Evolutionary conservation across 768 basidiomycete species (phyloP), one percentile per base, ranked within the genome.

Genomic region (Pilatotrama ljubarskyi): DNA sequence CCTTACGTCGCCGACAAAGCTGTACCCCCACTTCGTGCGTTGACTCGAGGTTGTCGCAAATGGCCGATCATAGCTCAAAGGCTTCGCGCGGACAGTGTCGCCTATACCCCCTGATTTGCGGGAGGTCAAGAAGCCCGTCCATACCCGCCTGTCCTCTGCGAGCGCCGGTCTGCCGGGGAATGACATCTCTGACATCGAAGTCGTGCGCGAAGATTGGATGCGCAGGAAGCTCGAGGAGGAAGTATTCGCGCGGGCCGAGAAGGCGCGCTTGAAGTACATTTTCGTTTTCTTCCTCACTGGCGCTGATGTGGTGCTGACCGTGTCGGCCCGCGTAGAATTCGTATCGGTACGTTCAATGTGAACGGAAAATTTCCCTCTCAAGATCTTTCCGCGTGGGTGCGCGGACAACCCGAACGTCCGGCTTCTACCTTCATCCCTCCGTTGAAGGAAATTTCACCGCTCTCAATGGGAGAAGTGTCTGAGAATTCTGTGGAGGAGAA

Each of bases 291-390:
- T 18, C 36, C 20, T 24, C 10, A 38, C n/a, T n/a, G 1, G 20
- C 17, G 18, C 18, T 10, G 36, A 20, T 24, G 41, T 11, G 32
- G 38, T 53, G 54, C 50, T 60, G 55, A 64, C 58, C 53, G 47
- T 47, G 6, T 10, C 14, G 29, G 29, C 5, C n/a, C 24, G 36
- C 61, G 46, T 47, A 90, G 88, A 32, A 68, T 93, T 49, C 85
- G 89, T 6, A 59, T 88, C 17, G 90, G 91, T 20, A 90, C 89
- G 0, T 94, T 93, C 76, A 94, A 94, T 65, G 91, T 93, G 46
- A 91, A 92, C 65, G 91, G 90, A 1, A 86, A 85, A 66, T 64
- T 82, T 37, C 89, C 92, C 0, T 84, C 86, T 2, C 86, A 89
- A 63, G 88, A 91, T 68, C 73, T 93, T 9, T 82, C 83, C 5